Evolutionary conservation across 2,329 filamentous ascomycete species (phyloP), one percentile per base, ranked within the genome.

Genomic region (Eutypa lata): DNA sequence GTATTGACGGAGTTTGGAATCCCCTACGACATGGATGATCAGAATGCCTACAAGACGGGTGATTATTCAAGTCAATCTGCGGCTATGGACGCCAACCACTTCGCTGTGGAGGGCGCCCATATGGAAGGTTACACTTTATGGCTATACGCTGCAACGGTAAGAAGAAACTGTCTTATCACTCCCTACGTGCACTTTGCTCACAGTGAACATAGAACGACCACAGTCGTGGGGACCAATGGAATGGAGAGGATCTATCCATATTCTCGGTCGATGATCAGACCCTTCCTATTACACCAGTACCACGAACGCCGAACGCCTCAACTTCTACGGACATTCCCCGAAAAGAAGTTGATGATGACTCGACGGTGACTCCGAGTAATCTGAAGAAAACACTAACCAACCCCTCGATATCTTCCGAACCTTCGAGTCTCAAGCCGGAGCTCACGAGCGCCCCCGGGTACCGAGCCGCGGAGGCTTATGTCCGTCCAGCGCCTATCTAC

Each of bases 1-100:
- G 73, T 99, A 4, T 84, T 97, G 69, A 95, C 91, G 1, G 94
- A 99, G 68, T 97, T 97, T 64, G 94, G 94, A 7, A 97, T 99
- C 53, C 94, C 94, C 0, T 99, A 96, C 67, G 94, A 99, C 67
- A 97, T 99, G 95, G 93, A 99, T 65, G 87, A 96, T 60, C 92
- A 96, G 71, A 80, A 94, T 65, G 94, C 94, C 1, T 99, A 99
- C 73, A 90, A 91, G 72, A 96, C 91, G 6, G 94, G 95, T 7
- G 90, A 99, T 70, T 99, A 96, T 71, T 88, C 89, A 44, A 96
- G 90, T 63, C 94, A 99, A 69, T 89, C 88, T 33, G 85, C 90
- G 2, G 94, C 94, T 7, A 87, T 99, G 76, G 94, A 99, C 71
- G 94, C 95, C 50, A 99, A 97, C 68, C 91, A 96, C 68, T 99